Evolutionary conservation across 140 eudicot species (phyloP), one percentile per base, ranked within the genome.

Genomic region (Anethum foeniculum): DNA sequence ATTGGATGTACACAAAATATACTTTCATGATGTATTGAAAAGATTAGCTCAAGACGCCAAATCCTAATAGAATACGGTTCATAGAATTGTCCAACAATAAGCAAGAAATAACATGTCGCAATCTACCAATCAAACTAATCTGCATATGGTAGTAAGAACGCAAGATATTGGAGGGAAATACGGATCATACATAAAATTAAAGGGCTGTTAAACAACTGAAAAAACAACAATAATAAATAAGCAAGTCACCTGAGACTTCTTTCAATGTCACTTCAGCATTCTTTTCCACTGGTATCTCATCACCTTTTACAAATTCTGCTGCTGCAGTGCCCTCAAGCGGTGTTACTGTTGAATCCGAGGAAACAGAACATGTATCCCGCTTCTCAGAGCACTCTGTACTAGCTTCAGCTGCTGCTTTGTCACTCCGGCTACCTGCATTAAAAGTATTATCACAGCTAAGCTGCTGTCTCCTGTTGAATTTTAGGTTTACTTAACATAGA

Each of bases 171-270:
- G 56, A 74, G 46, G 28, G 30, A 41, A 23, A 10, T 21, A 43
- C 10, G 12, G 16, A 21, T 43, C 16, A n/a, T 41, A 21, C 25
- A 74, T n/a, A 28, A 74, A 74, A 23, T n/a, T 5, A 41, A 43
- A n/a, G 32, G 21, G 5, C 8, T 43, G 77, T 6, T 10, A 43
- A 25, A 43, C 52, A 41, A 44, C 4, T 10, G 32, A 25, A 41
- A 11, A 6, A 21, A 41, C 7, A 51, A 51, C 23, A 16, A 51
- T 16, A n/a, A 36, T 34, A 9, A 72, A 36, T 16, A 12, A 74
- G 34, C 32, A 43, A 11, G 30, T 44, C 38, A 74, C 78, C 78
- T 74, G 78, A 21, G 21, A 74, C 78, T 44, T 74, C 78, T 74
- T 21, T 5, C 39, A 41, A 43, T n/a, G 78, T 19, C 39, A 3